Evolutionary conservation across 179 eudicot genomes (phyloP), one percentile per base, ranked within the genome.

Genomic region (Silene vulgaris): DNA sequence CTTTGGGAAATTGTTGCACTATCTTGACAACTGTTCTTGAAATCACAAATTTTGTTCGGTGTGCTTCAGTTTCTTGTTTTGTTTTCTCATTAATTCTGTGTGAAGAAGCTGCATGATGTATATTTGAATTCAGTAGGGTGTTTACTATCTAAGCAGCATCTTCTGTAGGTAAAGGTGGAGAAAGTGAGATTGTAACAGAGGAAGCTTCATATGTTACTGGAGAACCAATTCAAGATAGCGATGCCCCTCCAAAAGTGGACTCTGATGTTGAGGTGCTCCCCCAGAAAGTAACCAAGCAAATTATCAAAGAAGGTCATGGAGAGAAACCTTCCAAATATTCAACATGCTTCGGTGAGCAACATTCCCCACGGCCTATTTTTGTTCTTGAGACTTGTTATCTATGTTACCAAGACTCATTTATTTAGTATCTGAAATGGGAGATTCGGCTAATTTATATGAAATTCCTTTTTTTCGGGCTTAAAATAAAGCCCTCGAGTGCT

Each of bases 261-360:
- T 80, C 97, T n/a, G 79, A 79, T 65, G 87, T 87, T 52, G 97
- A 90, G 84, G 84, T 87, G 78, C 88, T 95, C 67, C 90, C 88
- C 43, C 96, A 90, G 86, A 90, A 93, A 87, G 97, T 95, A 74
- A 90, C 88, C 19, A 95, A 95, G 83, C 97, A 92, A 81, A 83
- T 89, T 69, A 88, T 95, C 66, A 95, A 90, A 82, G 96, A 90
- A 81, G 97, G 99, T 57, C 93, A 90, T 86, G 97, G 97, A 77
- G 89, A 90, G 73, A 95, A 90, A 80, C 99, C 99, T 74, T 88
- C 97, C 79, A 95, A 88, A 77, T 95, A 92, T 82, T 87, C 99
- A 17, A 95, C 99, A 65, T 93, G 97, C 88, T 93, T 93, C 71
- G 77, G 98, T 93, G 80, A 86, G 91, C 83, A 75, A 16, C 59